A percentile compares a stretch with the other conserved stretches of the same genome.
phyloP scores from a whole-genome alignment of 2,329 filamentous ascomycete species.

The Byssothecium circinans region DNA sequence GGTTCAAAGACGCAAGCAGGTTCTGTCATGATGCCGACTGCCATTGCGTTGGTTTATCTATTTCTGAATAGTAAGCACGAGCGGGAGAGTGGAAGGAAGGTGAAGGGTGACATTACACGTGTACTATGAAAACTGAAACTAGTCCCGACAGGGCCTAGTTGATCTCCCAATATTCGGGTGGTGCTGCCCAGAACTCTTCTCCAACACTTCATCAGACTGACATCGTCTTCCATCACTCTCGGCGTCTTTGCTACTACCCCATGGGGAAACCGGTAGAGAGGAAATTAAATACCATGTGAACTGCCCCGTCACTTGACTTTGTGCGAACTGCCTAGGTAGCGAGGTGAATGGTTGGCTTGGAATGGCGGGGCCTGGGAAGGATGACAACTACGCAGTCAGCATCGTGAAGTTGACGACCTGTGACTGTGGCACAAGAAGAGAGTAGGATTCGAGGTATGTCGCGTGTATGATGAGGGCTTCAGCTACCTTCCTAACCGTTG shows the following conservation, averaged over 20 bases:
- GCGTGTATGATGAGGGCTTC: conserved; percentile 5
- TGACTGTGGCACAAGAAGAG: conserved; percentile 10
- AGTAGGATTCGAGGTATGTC: conserved; percentile 1
- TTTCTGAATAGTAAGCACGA: too few relatives aligned
- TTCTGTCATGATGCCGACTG: too few relatives aligned
- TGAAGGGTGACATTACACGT: too few relatives aligned
- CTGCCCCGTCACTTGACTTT: background rate
- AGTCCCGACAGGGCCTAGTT: too few relatives aligned
- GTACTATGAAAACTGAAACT: too few relatives aligned
- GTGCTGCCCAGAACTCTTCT: background rate
- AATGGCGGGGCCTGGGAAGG: background rate
- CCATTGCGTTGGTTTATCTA: too few relatives aligned
- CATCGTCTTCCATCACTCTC: background rate
- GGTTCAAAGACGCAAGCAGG: too few relatives aligned
- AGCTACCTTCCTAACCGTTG: conserved; percentile 12
- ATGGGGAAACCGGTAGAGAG: background rate
- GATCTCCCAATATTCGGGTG: too few relatives aligned
- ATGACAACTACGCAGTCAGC: background rate
- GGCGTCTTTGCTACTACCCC: background rate
- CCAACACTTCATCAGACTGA: background rate
- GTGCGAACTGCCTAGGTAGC: background rate
- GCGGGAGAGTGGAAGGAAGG: too few relatives aligned
- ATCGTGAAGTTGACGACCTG: conserved; percentile 2
- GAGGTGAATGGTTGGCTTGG: background rate
- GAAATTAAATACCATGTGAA: background rate